Evolutionary conservation across 225 moss, liverwort and hornwort species (phyloP).

Genomic region (Thuidium tamariscinum): DNA sequence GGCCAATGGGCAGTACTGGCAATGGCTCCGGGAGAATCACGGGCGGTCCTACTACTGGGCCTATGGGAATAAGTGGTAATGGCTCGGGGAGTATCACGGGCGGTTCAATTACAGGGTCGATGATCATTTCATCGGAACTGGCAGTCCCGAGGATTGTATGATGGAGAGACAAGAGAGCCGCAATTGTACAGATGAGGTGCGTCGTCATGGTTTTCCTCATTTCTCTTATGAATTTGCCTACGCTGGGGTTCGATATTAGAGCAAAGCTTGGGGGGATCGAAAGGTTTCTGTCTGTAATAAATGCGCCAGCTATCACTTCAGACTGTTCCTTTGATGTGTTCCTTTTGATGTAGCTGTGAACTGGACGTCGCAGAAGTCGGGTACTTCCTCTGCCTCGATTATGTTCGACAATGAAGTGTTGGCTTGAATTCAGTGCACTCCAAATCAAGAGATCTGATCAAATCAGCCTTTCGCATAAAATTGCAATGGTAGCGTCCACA

Average conservation of each 20-base stretch:
- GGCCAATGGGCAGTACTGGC: background rate
- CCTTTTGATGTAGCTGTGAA: background rate
- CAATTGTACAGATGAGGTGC: background rate
- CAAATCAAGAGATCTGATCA: background rate
- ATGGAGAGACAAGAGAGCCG: background rate
- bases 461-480: background rate
- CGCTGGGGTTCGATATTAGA: background rate
- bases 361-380: background rate
- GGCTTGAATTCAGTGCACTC: background rate
- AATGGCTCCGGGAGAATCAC: conserved; percentile 7
- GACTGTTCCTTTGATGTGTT: background rate
- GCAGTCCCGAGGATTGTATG: background rate
- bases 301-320: background rate
- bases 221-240: background rate
- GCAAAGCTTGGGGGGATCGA: background rate
- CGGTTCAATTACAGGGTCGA: background rate
- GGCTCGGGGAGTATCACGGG: conserved; percentile 5
- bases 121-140: background rate
- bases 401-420: background rate
- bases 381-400: background rate
- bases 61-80: background rate
- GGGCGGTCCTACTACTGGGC: background rate
- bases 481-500: background rate
- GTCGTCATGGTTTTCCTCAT: background rate
- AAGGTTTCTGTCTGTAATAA: background rate